Conservation (phyloP, 225 moss, liverwort and hornwort species). For the Climacium dendroides region DNA sequence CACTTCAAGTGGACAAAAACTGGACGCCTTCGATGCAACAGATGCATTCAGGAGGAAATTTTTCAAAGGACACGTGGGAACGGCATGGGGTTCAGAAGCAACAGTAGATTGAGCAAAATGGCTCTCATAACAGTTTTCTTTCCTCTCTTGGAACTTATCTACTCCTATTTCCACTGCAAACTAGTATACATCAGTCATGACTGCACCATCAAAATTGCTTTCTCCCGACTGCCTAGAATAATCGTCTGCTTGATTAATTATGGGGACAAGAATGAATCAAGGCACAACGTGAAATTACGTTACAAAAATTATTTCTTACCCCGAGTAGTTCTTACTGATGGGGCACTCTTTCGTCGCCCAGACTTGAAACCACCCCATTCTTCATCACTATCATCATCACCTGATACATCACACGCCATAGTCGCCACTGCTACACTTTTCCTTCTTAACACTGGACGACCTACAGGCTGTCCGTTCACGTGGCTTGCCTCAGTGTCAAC, state of each 20-base stretch:
- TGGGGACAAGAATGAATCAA: constrained; percentile 31
- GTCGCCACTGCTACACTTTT: constrained; percentile 31
- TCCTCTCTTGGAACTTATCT: not conserved
- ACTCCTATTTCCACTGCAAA: not conserved
- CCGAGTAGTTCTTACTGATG: constrained; percentile 18
- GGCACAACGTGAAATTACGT: constrained; percentile 20
- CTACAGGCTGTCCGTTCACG: constrained; percentile 24
- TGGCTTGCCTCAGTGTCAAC: constrained; percentile 38
- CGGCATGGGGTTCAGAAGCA: not conserved
- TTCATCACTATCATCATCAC: constrained; percentile 54
- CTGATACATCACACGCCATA: constrained; percentile 41
- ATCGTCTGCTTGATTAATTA: constrained; percentile 22
- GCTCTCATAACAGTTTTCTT: not conserved
- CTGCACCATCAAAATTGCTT: constrained; percentile 53
- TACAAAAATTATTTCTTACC: constrained; percentile 40
- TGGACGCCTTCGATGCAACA: not conserved
- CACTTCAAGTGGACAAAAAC: not conserved
- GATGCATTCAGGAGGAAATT: too few relatives aligned
- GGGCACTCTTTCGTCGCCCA: constrained; percentile 34
- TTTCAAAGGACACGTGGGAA: not conserved
- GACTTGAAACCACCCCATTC: constrained; percentile 42
- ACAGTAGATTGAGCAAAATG: not conserved
- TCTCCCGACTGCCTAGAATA: constrained; percentile 23
- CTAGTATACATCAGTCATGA: not conserved
- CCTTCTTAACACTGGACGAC: constrained; percentile 40